phyloP scores from a whole-genome alignment of 495 filamentous ascomycete species.

The Trichoderma gamsii region DNA sequence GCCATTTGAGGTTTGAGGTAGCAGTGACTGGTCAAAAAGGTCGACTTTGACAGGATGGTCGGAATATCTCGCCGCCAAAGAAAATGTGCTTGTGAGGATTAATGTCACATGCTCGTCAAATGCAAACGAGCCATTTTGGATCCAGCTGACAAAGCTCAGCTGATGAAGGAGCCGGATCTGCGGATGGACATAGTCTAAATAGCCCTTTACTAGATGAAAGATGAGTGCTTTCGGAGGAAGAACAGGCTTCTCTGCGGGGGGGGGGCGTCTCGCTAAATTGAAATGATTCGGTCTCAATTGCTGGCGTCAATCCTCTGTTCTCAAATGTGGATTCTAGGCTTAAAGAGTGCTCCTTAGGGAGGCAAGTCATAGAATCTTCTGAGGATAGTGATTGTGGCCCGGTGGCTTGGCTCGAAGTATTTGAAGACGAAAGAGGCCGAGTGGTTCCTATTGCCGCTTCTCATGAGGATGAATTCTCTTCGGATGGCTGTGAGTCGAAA shows the following conservation, averaged over 20 bases:
- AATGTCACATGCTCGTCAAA: not conserved
- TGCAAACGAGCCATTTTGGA: not conserved
- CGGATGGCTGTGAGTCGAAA: too few species aligned
- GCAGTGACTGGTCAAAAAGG: not conserved
- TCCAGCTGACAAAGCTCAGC: not conserved
- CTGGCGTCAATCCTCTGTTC: not conserved
- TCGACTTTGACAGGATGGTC: not conserved
- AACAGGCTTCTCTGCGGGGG: not conserved
- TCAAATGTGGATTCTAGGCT: not conserved
- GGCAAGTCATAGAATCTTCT: not conserved
- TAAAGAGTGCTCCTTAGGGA: not conserved
- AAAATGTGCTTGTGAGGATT: not conserved
- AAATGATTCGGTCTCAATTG: too few species aligned
- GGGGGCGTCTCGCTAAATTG: too few species aligned
- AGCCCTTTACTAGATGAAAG: not conserved
- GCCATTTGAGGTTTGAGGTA: not conserved
- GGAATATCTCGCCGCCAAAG: not conserved
- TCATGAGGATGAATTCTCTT: too few species aligned
- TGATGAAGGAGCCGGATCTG: not conserved
- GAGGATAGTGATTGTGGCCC: not conserved
- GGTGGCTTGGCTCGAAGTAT: not conserved
- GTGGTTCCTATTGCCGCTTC: too few species aligned
- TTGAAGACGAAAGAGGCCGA: not conserved
- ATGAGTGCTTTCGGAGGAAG: not conserved
- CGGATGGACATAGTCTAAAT: not conserved